Percentiles rank a stretch among this genome's conserved stretches.
Evolutionary conservation across 2,329 filamentous ascomycete species (phyloP).

Genomic region (Nigrospora oryzae): DNA sequence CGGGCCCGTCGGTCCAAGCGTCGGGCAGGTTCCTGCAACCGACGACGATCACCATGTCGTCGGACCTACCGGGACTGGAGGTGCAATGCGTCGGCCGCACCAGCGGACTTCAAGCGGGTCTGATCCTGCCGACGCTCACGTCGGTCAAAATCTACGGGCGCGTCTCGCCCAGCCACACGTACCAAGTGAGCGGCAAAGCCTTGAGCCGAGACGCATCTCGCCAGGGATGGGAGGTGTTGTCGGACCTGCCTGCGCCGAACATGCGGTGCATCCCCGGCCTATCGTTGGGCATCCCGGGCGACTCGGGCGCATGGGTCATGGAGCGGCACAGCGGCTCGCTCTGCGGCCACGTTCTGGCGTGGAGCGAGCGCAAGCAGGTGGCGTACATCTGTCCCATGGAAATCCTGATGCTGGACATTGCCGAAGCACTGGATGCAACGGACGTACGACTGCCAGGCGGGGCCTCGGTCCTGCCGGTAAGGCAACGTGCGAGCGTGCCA

Average conservation of each 20-base stretch:
- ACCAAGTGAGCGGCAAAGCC: conserved; percentile 43
- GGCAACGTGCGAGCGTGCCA: conserved; percentile 5
- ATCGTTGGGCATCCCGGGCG: conserved; percentile 66
- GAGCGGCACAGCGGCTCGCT: conserved; percentile 70
- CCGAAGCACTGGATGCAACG: conserved; percentile 62
- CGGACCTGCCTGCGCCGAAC: conserved; percentile 5
- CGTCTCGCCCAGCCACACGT: conserved; percentile 66
- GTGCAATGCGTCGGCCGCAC: conserved; percentile 89
- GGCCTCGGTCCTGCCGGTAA: conserved; percentile 26
- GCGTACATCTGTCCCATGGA: conserved; percentile 97
- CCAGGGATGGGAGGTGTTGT: conserved; percentile 5
- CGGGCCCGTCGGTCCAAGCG: conserved; percentile 15
- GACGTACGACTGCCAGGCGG: conserved; percentile 65
- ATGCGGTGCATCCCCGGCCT: conserved; percentile 11
- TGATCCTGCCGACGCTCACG: conserved; percentile 68
- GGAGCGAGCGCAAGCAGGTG: conserved; percentile 69
- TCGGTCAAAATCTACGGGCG: conserved; percentile 85
- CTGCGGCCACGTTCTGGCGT: conserved; percentile 85
- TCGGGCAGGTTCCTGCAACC: conserved; percentile 36
- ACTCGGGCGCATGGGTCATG: conserved; percentile 89
- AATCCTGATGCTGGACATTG: conserved; percentile 77
- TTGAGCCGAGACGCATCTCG: background rate
- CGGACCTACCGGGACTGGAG: conserved; percentile 60
- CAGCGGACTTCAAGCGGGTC: conserved; percentile 71
- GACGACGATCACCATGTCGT: conserved; percentile 48